Evolutionary conservation across 2,329 filamentous ascomycete genomes (phyloP).

Genomic region (Sporothrix variecibatus): DNA sequence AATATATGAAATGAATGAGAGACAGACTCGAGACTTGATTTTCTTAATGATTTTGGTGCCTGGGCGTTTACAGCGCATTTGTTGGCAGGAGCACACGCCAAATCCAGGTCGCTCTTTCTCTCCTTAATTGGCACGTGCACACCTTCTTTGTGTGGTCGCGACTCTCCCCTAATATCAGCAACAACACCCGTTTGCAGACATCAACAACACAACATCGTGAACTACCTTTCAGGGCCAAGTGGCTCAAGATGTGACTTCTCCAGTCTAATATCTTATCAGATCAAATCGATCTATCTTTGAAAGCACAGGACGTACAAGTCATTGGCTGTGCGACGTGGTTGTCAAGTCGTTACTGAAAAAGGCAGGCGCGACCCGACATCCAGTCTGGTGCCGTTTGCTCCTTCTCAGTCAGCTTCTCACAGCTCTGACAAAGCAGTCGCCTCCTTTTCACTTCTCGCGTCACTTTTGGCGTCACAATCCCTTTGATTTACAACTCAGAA

Average conservation of each 20-base stretch:
- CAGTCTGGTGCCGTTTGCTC: constrained; percentile 14
- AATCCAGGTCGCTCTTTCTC: background rate
- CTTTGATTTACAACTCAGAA: background rate
- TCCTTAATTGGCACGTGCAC: background rate
- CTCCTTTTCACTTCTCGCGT: background rate
- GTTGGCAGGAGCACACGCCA: background rate
- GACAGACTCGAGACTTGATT: background rate
- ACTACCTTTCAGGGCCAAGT: background rate
- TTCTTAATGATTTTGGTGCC: no score
- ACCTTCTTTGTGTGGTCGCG: background rate
- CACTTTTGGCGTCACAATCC: background rate
- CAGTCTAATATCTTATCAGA: background rate
- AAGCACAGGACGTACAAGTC: background rate
- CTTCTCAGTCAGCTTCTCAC: constrained; percentile 7
- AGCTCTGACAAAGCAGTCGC: background rate
- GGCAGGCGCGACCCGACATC: constrained; percentile 11
- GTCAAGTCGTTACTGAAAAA: background rate
- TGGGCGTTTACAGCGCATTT: background rate
- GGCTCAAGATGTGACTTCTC: background rate
- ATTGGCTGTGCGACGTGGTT: background rate
- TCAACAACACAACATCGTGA: background rate
- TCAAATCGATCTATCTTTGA: background rate
- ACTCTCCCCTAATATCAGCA: background rate
- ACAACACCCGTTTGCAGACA: background rate
- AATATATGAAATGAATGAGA: background rate